Percentiles rank a stretch among this genome's conserved stretches.
Evolutionary conservation across 805 yeast genomes (phyloP).

Genomic region (Lipomyces mesembrius): DNA sequence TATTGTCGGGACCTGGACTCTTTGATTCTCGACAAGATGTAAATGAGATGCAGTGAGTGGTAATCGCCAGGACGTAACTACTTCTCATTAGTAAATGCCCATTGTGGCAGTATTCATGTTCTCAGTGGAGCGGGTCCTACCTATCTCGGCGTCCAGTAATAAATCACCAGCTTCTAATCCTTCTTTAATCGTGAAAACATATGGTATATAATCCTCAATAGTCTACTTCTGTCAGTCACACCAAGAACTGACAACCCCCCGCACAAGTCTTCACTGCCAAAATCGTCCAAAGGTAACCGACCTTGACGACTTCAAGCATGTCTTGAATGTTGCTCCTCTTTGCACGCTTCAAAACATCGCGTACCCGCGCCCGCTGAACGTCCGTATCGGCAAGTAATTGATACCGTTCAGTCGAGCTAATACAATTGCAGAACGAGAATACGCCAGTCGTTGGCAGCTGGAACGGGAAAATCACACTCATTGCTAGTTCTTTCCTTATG

Average conservation of each 20-base stretch:
- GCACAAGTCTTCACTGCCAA: background rate
- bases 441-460: slow-evolving; percentile 43
- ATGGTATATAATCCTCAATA: slow-evolving; percentile 42
- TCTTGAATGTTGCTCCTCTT: slow-evolving; percentile 40
- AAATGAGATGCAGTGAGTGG: slow-evolving; percentile 33
- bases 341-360: slow-evolving; percentile 43
- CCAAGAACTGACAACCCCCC: background rate
- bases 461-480: slow-evolving; percentile 40
- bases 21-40: slow-evolving; percentile 25
- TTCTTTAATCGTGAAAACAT: slow-evolving; percentile 35
- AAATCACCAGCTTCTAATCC: slow-evolving; percentile 36
- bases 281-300: background rate
- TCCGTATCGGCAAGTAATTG: slow-evolving; percentile 42
- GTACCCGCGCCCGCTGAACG: slow-evolving; percentile 41
- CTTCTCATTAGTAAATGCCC: background rate
- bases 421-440: slow-evolving; percentile 37
- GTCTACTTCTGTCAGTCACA: slow-evolving; percentile 25
- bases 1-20: slow-evolving; percentile 30
- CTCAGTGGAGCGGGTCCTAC: slow-evolving; percentile 1
- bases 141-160: slow-evolving; percentile 34
- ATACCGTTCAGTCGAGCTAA: slow-evolving; percentile 33
- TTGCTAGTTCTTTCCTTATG: background rate
- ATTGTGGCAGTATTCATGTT: too few relatives aligned
- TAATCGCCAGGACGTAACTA: slow-evolving; percentile 41
- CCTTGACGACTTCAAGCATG: slow-evolving; percentile 39